Percentiles rank a stretch among this genome's conserved stretches.
Conservation (phyloP, 805 yeast species). For the Yamadazyma phyllophila region DNA sequence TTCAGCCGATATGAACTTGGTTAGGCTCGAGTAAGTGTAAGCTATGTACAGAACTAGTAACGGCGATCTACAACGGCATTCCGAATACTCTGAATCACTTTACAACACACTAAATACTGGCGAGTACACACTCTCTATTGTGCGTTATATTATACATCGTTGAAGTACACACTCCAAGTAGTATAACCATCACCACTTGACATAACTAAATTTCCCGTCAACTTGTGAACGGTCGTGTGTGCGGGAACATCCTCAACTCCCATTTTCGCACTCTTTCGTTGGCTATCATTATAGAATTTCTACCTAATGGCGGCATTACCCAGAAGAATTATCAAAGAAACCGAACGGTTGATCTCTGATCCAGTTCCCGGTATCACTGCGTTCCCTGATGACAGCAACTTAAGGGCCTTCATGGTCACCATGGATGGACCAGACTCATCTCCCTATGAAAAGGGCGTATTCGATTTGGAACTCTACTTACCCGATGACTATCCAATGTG, state of each 20-base stretch:
- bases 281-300: background rate
- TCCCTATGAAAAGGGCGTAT: slow-evolving; percentile 82
- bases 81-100: no score
- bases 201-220: no score
- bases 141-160: no score
- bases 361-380: slow-evolving; percentile 97
- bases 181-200: no score
- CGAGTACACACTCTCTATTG: no score
- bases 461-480: slow-evolving; percentile 78
- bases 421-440: slow-evolving; percentile 89
- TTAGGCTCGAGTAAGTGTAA: no score
- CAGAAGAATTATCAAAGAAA: slow-evolving; percentile 93
- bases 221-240: background rate
- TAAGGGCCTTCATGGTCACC: slow-evolving; percentile 88
- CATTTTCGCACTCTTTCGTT: slow-evolving; percentile 1
- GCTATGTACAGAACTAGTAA: no score
- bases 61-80: no score
- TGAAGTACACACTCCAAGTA: no score
- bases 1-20: no score
- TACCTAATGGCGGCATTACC: slow-evolving; percentile 63
- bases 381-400: slow-evolving; percentile 88
- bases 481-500: slow-evolving; percentile 99
- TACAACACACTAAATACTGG: no score
- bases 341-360: slow-evolving; percentile 86
- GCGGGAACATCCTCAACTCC: background rate